Evolutionary conservation across 495 filamentous ascomycete species (phyloP), one percentile per base, ranked within the genome.

Genomic region (Cercophora scortea): DNA sequence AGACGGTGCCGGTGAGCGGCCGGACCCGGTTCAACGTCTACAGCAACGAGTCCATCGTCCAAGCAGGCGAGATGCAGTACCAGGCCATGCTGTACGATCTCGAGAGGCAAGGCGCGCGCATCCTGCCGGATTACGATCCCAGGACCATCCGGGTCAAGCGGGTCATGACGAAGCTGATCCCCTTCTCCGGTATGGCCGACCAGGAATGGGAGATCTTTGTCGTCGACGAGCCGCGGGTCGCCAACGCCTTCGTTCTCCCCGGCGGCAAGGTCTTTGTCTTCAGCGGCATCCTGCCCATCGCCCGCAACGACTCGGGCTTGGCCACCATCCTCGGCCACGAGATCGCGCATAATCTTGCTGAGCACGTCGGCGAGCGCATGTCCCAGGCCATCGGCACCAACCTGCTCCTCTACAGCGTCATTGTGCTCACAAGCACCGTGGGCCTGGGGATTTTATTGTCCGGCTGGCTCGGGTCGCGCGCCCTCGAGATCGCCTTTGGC

Each of bases 221-320:
- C 15, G 92, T 97, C 50, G 74, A 89, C 11, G 85, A 85, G 48
- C 69, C 76, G 19, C 57, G 73, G 38, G 61, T 59, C 4, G 70
- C 65, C 6, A 97, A 97, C 62, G 92, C 92, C 0, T 95, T 96
- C 66, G 92, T 97, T 0, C 74, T 96, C 39, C 92, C 92, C 3
- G 90, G 89, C 63, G 91, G 90, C 2, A 94, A 95, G 60, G 90
- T 97, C 15, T 96, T 96, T 60, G 91, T 97, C 6, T 95, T 86
- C 57, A 87, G 81, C 36, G 87, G 92, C 16, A 86, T 97, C 16
- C 61, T 97, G 42, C 80, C 81, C 2, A 72, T 95, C 13, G 87
- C 86, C 44, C 50, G 71, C 41, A 80, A 76, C 47, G 87, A 95
- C 35, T 79, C 88, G 57, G 88, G 86, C 0, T 69, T 96, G 15